Conservation (phyloP, 768 basidiomycete species). For the Dacryopinax primogenitus region DNA sequence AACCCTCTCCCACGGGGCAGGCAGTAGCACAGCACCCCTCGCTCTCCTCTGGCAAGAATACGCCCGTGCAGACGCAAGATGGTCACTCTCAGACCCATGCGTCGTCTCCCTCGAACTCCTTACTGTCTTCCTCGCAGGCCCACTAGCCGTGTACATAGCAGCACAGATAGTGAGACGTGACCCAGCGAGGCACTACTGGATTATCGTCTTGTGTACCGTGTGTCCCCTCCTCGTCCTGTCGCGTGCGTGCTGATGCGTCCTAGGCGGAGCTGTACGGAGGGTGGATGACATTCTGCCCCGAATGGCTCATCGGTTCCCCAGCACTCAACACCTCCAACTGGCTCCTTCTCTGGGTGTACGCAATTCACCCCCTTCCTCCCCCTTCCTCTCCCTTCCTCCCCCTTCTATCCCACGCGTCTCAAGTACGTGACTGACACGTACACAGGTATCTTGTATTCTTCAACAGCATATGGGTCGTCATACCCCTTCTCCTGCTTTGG, state of each 20-base stretch:
- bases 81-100: slow-evolving; percentile 67
- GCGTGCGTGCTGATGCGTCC: slow-evolving; percentile 1
- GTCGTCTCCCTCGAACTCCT: slow-evolving; percentile 72
- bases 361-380: no score
- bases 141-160: slow-evolving; percentile 59
- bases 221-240: not conserved
- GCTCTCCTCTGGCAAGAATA: slow-evolving; percentile 54
- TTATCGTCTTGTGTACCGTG: slow-evolving; percentile 57
- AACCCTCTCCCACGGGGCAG: not conserved
- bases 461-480: slow-evolving; percentile 73
- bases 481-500: slow-evolving; percentile 63
- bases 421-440: not conserved
- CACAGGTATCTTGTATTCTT: slow-evolving; percentile 42
- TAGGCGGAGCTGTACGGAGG: slow-evolving; percentile 58
- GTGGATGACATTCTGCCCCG: slow-evolving; percentile 84
- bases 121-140: slow-evolving; percentile 62
- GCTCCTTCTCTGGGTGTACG: slow-evolving; percentile 68
- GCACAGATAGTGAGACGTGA: slow-evolving; percentile 51
- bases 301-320: slow-evolving; percentile 66
- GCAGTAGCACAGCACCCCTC: slow-evolving; percentile 10
- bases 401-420: not conserved
- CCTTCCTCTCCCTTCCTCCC: no score
- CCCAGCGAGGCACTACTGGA: slow-evolving; percentile 57
- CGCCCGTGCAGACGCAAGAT: slow-evolving; percentile 63
- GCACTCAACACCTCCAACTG: slow-evolving; percentile 58